Conservation (phyloP, 1,284 basidiomycete species). For the Ceratobasidium papillatum region DNA sequence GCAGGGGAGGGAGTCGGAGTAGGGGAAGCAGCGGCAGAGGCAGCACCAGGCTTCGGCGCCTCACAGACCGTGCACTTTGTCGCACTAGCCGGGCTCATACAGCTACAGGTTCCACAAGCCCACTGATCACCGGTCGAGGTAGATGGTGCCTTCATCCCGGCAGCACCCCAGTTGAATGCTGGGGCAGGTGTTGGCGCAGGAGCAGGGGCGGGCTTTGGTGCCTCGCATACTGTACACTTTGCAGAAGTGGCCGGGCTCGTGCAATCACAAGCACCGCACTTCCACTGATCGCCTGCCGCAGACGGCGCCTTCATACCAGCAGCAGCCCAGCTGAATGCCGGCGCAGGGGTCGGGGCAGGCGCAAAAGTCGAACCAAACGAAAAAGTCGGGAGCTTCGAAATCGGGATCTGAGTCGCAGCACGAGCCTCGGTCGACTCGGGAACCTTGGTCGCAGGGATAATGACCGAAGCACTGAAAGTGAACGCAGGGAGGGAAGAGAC, state of each 20-base stretch:
- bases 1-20: constrained; percentile 29
- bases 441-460: not conserved
- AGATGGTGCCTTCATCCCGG: constrained; percentile 37
- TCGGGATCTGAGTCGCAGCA: not conserved
- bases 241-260: constrained; percentile 41
- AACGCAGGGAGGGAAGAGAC: constrained; percentile 18
- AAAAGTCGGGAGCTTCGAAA: constrained; percentile 22
- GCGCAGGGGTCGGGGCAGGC: constrained; percentile 6
- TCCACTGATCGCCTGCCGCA: constrained; percentile 29
- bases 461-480: not conserved
- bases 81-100: constrained; percentile 41
- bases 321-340: constrained; percentile 22
- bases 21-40: constrained; percentile 19
- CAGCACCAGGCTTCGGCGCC: constrained; percentile 30
- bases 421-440: constrained; percentile 16
- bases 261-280: constrained; percentile 39
- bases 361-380: constrained; percentile 3
- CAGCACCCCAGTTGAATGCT: constrained; percentile 42
- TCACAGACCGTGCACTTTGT: constrained; percentile 44
- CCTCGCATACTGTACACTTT: constrained; percentile 44
- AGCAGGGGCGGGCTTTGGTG: constrained; percentile 29
- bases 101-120: constrained; percentile 40
- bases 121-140: constrained; percentile 6
- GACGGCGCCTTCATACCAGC: constrained; percentile 26
- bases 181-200: constrained; percentile 5